Percentiles rank a stretch among this genome's conserved stretches.
These are phyloP conservation scores for Aspergillus fischeri DNA, from an alignment of 2,329 filamentous ascomycete species.

Conservation along the genomic window DNA sequence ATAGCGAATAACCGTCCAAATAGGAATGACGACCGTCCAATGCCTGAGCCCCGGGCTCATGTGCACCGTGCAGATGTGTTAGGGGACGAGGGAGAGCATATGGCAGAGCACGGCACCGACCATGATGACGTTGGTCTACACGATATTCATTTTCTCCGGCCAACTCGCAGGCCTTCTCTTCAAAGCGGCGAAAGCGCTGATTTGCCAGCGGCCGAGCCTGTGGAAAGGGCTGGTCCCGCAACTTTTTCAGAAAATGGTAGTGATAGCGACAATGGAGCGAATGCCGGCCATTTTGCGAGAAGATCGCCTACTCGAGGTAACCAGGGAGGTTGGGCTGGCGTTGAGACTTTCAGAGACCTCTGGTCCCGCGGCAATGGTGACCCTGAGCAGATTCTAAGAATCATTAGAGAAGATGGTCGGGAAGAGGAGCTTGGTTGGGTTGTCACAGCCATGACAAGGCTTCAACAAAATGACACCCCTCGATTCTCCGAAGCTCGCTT, in stretches of 20 bases:
- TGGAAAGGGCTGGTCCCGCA: not conserved
- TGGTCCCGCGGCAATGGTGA: constrained; percentile 60
- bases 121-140: constrained; percentile 6
- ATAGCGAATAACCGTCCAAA: constrained; percentile 36
- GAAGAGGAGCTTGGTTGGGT: constrained; percentile 58
- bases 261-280: constrained; percentile 7
- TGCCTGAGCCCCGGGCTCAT: constrained; percentile 10
- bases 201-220: not conserved
- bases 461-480: constrained; percentile 12
- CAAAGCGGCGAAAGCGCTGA: not conserved
- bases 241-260: constrained; percentile 1
- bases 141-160: constrained; percentile 12
- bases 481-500: constrained; percentile 1
- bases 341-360: constrained; percentile 51
- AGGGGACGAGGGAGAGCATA: constrained; percentile 5
- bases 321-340: constrained; percentile 21
- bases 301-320: constrained; percentile 8
- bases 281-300: constrained; percentile 3
- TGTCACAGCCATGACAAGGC: constrained; percentile 50
- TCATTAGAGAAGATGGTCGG: constrained; percentile 59
- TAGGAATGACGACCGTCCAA: constrained; percentile 15
- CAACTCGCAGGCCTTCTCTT: not conserved
- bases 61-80: constrained; percentile 8
- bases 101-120: constrained; percentile 7
- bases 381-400: constrained; percentile 54